Percentiles rank a stretch among this genome's conserved stretches.
phyloP scores from a whole-genome alignment of 495 filamentous ascomycete genomes.

The Neurospora africana region DNA sequence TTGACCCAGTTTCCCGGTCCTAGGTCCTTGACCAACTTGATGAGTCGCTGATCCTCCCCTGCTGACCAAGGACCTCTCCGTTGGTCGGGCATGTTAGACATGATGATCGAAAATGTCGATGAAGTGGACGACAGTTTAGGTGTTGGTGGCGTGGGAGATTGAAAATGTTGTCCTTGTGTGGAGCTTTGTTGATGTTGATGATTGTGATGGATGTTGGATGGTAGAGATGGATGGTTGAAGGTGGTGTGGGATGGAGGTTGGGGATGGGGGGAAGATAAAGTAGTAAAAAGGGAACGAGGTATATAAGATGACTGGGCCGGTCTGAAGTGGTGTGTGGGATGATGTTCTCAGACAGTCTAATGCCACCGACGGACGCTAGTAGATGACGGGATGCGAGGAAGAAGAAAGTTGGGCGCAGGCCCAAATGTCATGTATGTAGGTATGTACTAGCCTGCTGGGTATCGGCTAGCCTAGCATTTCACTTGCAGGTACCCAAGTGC shows the following conservation, averaged over 20 bases:
- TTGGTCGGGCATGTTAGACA: slow-evolving; percentile 3
- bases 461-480: neutral
- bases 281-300: neutral
- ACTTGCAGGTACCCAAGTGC: neutral
- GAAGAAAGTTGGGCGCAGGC: neutral
- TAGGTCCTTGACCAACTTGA: slow-evolving; percentile 61
- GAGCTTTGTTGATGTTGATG: neutral
- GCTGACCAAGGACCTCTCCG: slow-evolving; percentile 72
- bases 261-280: neutral
- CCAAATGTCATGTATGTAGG: neutral
- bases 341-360: neutral
- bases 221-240: neutral
- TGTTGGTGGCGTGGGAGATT: neutral
- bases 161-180: neutral
- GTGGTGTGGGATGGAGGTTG: neutral
- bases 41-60: slow-evolving; percentile 63
- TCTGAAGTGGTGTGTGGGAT: neutral
- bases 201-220: neutral
- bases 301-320: neutral
- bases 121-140: neutral
- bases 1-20: slow-evolving; percentile 88
- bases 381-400: neutral
- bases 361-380: neutral
- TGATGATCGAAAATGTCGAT: neutral
- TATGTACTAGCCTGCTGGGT: neutral